A percentile compares a stretch with the other conserved stretches of the same genome.
Conservation (phyloP, 352 stramenopile genomes). For the Bremia lactucae region DNA sequence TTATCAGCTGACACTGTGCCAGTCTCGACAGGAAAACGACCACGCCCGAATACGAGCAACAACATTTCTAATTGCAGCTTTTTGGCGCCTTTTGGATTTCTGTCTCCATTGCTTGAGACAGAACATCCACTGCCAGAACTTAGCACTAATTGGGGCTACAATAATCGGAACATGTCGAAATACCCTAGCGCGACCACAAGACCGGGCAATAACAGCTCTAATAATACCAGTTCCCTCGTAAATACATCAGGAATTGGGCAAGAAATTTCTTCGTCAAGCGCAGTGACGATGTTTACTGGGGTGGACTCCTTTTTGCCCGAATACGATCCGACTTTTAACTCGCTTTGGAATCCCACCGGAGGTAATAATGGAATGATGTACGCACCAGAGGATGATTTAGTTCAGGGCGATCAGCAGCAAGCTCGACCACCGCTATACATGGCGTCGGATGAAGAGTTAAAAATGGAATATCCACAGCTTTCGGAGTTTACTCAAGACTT, state of each 20-base stretch:
- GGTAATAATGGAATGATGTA: conserved; percentile 36
- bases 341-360: conserved; percentile 47
- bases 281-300: conserved; percentile 31
- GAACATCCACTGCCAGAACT: conserved; percentile 42
- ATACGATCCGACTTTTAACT: conserved; percentile 61
- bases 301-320: conserved; percentile 54
- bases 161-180: conserved; percentile 6
- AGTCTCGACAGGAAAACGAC: conserved; percentile 12
- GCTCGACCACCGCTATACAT: conserved; percentile 27
- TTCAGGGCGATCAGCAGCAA: conserved; percentile 11
- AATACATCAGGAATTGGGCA: conserved; percentile 22
- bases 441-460: conserved; percentile 48
- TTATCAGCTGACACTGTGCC: conserved; percentile 3
- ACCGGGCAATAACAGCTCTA: background rate
- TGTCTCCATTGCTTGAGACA: conserved; percentile 25
- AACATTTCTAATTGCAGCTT: conserved; percentile 10
- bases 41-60: conserved; percentile 11
- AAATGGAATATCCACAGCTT: conserved; percentile 61
- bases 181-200: conserved; percentile 4
- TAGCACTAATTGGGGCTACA: conserved; percentile 27
- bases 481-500: conserved; percentile 67
- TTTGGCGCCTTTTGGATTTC: conserved; percentile 15
- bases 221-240: conserved; percentile 5
- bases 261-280: conserved; percentile 28
- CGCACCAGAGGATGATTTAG: conserved; percentile 27